Evolutionary conservation across 1,284 basidiomycete genomes (phyloP).

Genomic region (Sanghuangporus weigelae): DNA sequence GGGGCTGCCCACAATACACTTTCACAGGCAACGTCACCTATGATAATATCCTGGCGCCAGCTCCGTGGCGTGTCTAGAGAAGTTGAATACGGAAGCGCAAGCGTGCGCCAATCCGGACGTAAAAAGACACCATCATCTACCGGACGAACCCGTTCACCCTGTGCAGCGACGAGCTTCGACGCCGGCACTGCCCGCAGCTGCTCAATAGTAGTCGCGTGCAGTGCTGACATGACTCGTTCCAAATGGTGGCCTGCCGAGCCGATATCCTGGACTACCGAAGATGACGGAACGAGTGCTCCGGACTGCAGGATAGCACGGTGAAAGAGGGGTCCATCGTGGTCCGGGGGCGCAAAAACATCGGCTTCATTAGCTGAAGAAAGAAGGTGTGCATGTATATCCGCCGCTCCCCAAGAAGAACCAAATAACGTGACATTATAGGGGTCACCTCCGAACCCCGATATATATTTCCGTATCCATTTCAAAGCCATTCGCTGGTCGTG

Average conservation of each 20-base stretch:
- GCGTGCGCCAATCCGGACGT: conserved; percentile 50
- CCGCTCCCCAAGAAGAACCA: conserved; percentile 63
- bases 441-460: conserved; percentile 67
- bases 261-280: conserved; percentile 43
- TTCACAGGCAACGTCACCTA: conserved; percentile 66
- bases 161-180: conserved; percentile 47
- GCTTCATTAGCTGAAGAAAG: conserved; percentile 54
- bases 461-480: conserved; percentile 64
- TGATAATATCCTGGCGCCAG: conserved; percentile 57
- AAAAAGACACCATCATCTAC: conserved; percentile 68
- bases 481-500: conserved; percentile 66
- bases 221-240: conserved; percentile 49
- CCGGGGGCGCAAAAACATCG: conserved; percentile 58
- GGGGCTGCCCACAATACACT: conserved; percentile 54
- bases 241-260: conserved; percentile 60
- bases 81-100: conserved; percentile 27
- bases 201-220: conserved; percentile 49
- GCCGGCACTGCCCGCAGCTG: conserved; percentile 53
- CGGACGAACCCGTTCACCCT: conserved; percentile 42
- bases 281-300: conserved; percentile 17
- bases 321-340: conserved; percentile 13
- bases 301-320: conserved; percentile 21
- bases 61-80: conserved; percentile 6
- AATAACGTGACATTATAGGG: conserved; percentile 66
- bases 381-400: conserved; percentile 67